These are phyloP conservation scores for Pseudozyma tsukubaensis DNA, from an alignment of 1,284 basidiomycete genomes.

Conservation along the genomic window DNA sequence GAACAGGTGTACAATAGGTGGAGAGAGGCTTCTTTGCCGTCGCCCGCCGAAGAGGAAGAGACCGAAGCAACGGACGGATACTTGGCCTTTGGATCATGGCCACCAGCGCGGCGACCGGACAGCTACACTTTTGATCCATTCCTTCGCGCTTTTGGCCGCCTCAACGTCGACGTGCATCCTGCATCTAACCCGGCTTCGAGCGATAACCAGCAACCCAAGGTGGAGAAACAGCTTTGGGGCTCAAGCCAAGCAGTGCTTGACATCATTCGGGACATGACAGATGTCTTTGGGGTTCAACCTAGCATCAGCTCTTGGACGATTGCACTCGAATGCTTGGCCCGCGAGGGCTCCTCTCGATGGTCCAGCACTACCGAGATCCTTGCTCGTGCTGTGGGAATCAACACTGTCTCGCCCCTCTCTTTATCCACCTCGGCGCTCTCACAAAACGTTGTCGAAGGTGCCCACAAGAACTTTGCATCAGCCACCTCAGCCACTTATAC, in stretches of 20 bases:
- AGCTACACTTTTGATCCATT: slow-evolving; percentile 43
- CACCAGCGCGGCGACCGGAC: slow-evolving; percentile 31
- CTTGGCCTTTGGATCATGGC: slow-evolving; percentile 33
- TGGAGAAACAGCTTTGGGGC: slow-evolving; percentile 21
- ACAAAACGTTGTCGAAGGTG: background rate
- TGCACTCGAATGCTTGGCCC: slow-evolving; percentile 36
- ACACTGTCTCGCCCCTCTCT: slow-evolving; percentile 11
- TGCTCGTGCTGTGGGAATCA: slow-evolving; percentile 32
- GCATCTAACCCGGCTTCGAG: background rate
- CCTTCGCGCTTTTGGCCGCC: slow-evolving; percentile 33
- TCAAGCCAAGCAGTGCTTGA: slow-evolving; percentile 26
- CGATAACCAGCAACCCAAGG: background rate
- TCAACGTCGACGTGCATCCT: slow-evolving; percentile 8
- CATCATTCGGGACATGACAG: slow-evolving; percentile 46
- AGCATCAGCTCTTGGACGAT: slow-evolving; percentile 46
- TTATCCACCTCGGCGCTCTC: background rate
- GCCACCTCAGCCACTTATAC: slow-evolving; percentile 44
- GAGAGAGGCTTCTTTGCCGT: slow-evolving; percentile 16
- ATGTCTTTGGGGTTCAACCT: slow-evolving; percentile 17
- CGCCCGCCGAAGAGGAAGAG: too few species aligned
- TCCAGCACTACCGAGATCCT: slow-evolving; percentile 12
- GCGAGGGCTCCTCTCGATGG: slow-evolving; percentile 33
- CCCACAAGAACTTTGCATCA: slow-evolving; percentile 13
- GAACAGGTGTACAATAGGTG: slow-evolving; percentile 21
- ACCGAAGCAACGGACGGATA: background rate